Base-by-base conservation (phyloP, 345 rosid genomes). In the Ceriops decandra region DNA sequence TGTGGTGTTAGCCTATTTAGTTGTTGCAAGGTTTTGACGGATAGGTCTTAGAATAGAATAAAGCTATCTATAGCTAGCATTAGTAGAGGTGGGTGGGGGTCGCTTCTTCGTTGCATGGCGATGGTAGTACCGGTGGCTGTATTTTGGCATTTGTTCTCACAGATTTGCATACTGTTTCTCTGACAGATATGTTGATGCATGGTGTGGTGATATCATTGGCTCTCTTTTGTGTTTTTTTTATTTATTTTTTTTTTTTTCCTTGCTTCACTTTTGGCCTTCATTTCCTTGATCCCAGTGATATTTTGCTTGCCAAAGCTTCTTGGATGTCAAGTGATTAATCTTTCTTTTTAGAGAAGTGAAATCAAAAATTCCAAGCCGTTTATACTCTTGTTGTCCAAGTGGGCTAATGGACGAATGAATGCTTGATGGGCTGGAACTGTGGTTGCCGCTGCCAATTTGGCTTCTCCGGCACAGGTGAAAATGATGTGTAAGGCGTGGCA, bases 181-280 rank as follows among this genome's bases (percentile, higher is more conserved):
- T 63, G 76, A 57, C 67, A 52, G 76, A 78, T 74, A 27, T 53
- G 66, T 22, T 54, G 62, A 53, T n/a, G 6, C 13, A 53, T 21
- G 58, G 69, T 27, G 72, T 27, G 31, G 35, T 54, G 53, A 64
- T 64, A 46, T 72, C 11, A 27, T 67, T 5, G 31, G 27, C 7
- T 24, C 36, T 71, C 9, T 33, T 4, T 19, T 31, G 26, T 32
- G 6, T 1, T 32, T 5, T 32, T 32, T 32, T 5, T 3, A n/a
- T n/a, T n/a, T n/a, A n/a, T 31, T 31, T 22, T 6, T 6, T 33
- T 33, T 33, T 33, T 6, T 33, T 33, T 6, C 6, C 6, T 30
- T 20, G 28, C 11, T 20, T 20, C 6, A 6, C 24, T 20, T 59
- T 26, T 61, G 7, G 33, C 32, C 21, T 20, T 19, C 0, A 53